These are phyloP conservation scores for Fusarium xyrophilum DNA, from an alignment of 2,329 filamentous ascomycete species.

Conservation along the genomic window DNA sequence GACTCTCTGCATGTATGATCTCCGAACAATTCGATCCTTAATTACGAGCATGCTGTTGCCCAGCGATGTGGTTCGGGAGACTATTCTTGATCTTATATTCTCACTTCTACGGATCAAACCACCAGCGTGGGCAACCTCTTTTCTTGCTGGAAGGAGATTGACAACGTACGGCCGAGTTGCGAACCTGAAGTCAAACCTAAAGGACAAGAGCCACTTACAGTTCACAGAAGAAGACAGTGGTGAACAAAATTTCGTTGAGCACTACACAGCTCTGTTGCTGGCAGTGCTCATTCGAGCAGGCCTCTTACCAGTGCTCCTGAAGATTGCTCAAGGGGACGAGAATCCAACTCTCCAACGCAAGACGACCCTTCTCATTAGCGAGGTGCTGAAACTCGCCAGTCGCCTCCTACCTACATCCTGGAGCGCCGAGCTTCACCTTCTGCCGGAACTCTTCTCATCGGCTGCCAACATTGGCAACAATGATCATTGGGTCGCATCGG, in stretches of 20 bases:
- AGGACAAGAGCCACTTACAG: constrained; percentile 57
- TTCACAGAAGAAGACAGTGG: constrained; percentile 71
- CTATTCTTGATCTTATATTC: constrained; percentile 88
- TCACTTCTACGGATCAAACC: constrained; percentile 82
- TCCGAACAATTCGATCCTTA: constrained; percentile 82
- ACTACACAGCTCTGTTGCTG: constrained; percentile 89
- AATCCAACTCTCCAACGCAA: constrained; percentile 80
- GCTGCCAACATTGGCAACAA: constrained; percentile 76
- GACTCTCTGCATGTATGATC: constrained; percentile 85
- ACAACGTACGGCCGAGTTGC: constrained; percentile 97
- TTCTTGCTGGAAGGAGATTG: constrained; percentile 86
- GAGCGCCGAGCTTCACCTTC: constrained; percentile 84
- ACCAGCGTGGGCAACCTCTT: constrained; percentile 93
- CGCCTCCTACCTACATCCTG: constrained; percentile 81
- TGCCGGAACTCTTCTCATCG: constrained; percentile 83
- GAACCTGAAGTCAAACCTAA: constrained; percentile 71
- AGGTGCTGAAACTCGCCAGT: constrained; percentile 88
- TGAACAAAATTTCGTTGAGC: constrained; percentile 86
- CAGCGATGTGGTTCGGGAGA: constrained; percentile 67
- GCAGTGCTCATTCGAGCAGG: constrained; percentile 85
- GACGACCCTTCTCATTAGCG: constrained; percentile 87
- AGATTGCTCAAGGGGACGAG: constrained; percentile 72
- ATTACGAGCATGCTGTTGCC: constrained; percentile 68
- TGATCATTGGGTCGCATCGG: constrained; percentile 79
- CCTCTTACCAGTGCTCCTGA: constrained; percentile 67